Percentiles rank a stretch among this genome's conserved stretches.
Evolutionary conservation across 1,284 basidiomycete species (phyloP).

Genomic region (Ganoderma lingzhi): DNA sequence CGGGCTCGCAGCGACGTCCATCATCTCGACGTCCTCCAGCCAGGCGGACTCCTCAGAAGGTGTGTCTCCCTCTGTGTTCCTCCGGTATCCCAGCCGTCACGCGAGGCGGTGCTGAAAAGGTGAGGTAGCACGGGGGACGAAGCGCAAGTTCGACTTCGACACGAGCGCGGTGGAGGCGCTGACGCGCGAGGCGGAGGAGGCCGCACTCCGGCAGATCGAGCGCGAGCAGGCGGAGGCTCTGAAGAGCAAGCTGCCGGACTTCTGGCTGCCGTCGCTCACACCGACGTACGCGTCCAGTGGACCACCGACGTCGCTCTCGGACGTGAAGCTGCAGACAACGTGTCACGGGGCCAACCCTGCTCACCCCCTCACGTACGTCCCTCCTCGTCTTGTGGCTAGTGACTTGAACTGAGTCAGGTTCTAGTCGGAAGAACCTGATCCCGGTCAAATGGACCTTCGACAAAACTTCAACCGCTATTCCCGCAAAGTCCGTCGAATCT

Average conservation of each 20-base stretch:
- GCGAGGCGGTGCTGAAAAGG: not conserved
- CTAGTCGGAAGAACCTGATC: conserved; percentile 77
- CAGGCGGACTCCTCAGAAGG: conserved; percentile 43
- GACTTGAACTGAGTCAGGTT: not conserved
- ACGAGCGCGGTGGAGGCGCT: conserved; percentile 72
- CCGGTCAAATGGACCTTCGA: conserved; percentile 80
- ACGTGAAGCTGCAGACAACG: conserved; percentile 86
- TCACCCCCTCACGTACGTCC: conserved; percentile 77
- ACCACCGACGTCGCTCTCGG: conserved; percentile 70
- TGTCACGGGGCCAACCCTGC: conserved; percentile 81
- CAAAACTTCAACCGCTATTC: conserved; percentile 38
- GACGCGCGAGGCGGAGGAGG: conserved; percentile 84
- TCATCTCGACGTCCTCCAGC: conserved; percentile 48
- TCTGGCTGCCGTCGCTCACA: conserved; percentile 92
- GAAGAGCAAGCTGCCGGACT: conserved; percentile 90
- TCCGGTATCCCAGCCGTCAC: not conserved
- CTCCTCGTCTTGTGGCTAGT: conserved; percentile 1
- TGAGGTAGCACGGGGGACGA: conserved; percentile 59
- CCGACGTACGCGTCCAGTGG: conserved; percentile 77
- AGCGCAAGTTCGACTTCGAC: conserved; percentile 85
- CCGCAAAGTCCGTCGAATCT: conserved; percentile 50
- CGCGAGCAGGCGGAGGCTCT: conserved; percentile 86
- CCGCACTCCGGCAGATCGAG: conserved; percentile 83
- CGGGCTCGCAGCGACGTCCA: conserved; percentile 57
- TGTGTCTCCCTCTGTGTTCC: conserved; percentile 36